These are phyloP conservation scores for Candida xyloterini DNA, from an alignment of 805 yeast genomes.

Conservation along the genomic window DNA sequence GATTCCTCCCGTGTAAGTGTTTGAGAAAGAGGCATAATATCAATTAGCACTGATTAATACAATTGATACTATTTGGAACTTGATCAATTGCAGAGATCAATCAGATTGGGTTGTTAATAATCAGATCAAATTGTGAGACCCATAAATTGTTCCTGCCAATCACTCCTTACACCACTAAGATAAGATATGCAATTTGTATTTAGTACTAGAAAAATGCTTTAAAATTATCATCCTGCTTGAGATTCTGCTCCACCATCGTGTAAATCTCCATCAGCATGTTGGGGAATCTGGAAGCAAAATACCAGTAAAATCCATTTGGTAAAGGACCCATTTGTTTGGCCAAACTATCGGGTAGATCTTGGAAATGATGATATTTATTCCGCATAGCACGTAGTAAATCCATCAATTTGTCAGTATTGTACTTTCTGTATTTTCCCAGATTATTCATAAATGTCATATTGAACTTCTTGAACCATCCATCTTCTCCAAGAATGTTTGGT, in stretches of 20 bases:
- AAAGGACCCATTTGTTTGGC: conserved; percentile 67
- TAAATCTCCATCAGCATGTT: conserved; percentile 72
- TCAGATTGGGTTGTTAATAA: neutral
- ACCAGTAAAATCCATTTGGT: conserved; percentile 80
- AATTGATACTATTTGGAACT: neutral
- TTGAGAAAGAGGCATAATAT: conserved; percentile 21
- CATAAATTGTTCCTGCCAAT: neutral
- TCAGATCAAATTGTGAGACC: conserved; percentile 3
- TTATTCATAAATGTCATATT: conserved; percentile 75
- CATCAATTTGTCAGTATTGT: conserved; percentile 72
- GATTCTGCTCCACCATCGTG: conserved; percentile 51
- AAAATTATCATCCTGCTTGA: conserved; percentile 64
- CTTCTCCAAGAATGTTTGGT: conserved; percentile 54
- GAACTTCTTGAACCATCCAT: conserved; percentile 77
- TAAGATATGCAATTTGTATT: conserved; percentile 1
- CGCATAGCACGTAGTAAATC: conserved; percentile 87
- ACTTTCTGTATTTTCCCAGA: conserved; percentile 87
- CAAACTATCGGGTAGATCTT: conserved; percentile 75
- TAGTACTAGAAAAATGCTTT: conserved; percentile 36
- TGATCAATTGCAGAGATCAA: neutral
- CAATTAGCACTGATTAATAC: neutral
- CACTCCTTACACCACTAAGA: conserved; percentile 4
- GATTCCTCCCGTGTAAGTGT: conserved; percentile 34
- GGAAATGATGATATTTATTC: conserved; percentile 91
- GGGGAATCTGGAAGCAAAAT: conserved; percentile 77